Conservation (phyloP, 2,329 filamentous ascomycete genomes). For the Fusarium metavorans region DNA sequence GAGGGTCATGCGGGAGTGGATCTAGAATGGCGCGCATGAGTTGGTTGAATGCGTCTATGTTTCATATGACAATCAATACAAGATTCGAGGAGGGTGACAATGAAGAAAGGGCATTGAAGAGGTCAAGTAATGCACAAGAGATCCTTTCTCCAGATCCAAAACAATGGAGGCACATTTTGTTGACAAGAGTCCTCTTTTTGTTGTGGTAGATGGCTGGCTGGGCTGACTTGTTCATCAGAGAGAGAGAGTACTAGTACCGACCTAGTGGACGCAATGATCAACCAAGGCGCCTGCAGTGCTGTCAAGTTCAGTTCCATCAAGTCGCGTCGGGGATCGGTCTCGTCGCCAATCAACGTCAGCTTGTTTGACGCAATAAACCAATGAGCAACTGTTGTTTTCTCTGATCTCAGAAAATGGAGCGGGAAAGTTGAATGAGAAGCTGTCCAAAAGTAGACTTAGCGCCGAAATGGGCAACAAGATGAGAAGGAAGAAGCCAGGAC, state of each 20-base stretch:
- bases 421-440: neutral
- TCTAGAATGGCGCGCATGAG: constrained; percentile 20
- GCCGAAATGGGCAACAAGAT: neutral
- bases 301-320: neutral
- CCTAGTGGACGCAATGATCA: constrained; percentile 16
- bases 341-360: constrained; percentile 26
- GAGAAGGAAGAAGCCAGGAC: neutral
- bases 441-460: neutral
- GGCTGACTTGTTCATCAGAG: neutral
- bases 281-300: constrained; percentile 9
- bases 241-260: neutral
- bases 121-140: neutral
- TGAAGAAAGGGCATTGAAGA: neutral
- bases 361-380: constrained; percentile 12
- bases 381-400: constrained; percentile 24
- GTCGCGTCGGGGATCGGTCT: neutral
- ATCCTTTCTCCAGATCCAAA: neutral
- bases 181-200: neutral
- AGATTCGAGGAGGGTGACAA: constrained; percentile 16
- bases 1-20: constrained; percentile 1
- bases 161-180: neutral
- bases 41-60: constrained; percentile 30
- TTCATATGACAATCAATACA: constrained; percentile 21
- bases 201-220: neutral
- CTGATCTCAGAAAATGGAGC: neutral